Conservation (phyloP, 2,329 filamentous ascomycete genomes). For the Trichophyton simii region DNA sequence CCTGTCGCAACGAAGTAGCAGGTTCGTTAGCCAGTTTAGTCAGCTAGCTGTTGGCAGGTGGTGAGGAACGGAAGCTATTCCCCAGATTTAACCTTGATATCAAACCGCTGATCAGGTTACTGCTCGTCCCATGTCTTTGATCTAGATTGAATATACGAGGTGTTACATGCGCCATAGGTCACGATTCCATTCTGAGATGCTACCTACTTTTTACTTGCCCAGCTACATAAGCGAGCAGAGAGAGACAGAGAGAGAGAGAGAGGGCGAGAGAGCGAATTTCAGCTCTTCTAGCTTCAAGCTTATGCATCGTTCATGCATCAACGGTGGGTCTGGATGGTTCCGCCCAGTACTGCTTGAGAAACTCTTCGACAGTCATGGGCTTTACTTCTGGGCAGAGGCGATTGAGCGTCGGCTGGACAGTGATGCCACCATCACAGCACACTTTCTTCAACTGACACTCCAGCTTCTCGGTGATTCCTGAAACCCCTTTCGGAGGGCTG, state of each 20-base stretch:
- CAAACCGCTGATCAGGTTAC: background rate
- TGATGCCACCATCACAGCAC: conserved; percentile 3
- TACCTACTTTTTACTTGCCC: background rate
- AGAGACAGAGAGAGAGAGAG: too few relatives aligned
- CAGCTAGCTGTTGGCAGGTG: too few relatives aligned
- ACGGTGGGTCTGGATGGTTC: background rate
- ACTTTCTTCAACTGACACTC: conserved; percentile 5
- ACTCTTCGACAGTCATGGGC: conserved; percentile 7
- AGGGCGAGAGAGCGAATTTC: too few relatives aligned
- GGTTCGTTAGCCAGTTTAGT: too few relatives aligned
- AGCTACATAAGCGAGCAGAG: background rate
- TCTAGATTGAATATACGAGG: background rate
- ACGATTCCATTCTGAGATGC: background rate
- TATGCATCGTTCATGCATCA: background rate
- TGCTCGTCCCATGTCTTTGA: background rate
- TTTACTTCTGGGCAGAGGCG: conserved; percentile 8
- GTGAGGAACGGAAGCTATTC: too few relatives aligned
- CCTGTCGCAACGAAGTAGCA: too few relatives aligned
- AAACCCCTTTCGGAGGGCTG: background rate
- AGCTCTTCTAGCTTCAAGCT: background rate
- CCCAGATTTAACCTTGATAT: background rate
- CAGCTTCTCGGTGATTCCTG: background rate
- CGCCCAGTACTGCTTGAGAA: conserved; percentile 8
- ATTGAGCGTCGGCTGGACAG: conserved; percentile 7
- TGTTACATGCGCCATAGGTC: background rate